Evolutionary conservation across 1,139 yeast species (phyloP), one percentile per base, ranked within the genome.

Genomic region (Pichia cactophila): DNA sequence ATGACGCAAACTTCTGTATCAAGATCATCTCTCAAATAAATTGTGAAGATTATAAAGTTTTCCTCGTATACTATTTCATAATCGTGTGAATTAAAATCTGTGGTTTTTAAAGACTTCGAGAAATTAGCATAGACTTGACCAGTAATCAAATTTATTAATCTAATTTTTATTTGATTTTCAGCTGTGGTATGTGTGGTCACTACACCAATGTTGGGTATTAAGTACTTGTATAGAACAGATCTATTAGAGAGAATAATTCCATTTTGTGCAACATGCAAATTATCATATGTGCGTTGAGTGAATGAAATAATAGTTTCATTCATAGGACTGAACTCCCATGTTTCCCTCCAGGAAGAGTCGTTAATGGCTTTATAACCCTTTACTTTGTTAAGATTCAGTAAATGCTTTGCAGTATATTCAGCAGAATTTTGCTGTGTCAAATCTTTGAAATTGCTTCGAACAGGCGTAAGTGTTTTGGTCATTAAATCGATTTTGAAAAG

Each of bases 211-310:
- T 86, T 81, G 31, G 90, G 94, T 60, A 86, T 77, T 54, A 90
- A 70, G 64, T 86, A 90, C 66, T 90, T 92, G 75, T 90, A 89
- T 44, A 89, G 69, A 1, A 89, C 94, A 1, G 83, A 73, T 60
- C 88, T 77, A 59, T 86, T 82, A 23, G 84, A 83, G 40, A 85
- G 69, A 1, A 86, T 77, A 38, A 79, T 75, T 14, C 95, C 97
- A 46, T 83, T 66, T n/a, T 85, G 82, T 0, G 83, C 78, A 3
- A 81, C 73, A 20, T 67, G 64, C 12, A 77, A 77, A 29, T 68
- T 70, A 2, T 62, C 62, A 1, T 77, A 74, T 44, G 69, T 69
- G 48, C 78, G 69, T 3, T 64, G 45, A 0, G 72, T 68, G 35
- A 69, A 63, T 0, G 72, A 69, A 2, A 80, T 63, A 16, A 61